Evolutionary conservation across 2,329 filamentous ascomycete genomes (phyloP).

Genomic region (Fusarium nisikadoi): DNA sequence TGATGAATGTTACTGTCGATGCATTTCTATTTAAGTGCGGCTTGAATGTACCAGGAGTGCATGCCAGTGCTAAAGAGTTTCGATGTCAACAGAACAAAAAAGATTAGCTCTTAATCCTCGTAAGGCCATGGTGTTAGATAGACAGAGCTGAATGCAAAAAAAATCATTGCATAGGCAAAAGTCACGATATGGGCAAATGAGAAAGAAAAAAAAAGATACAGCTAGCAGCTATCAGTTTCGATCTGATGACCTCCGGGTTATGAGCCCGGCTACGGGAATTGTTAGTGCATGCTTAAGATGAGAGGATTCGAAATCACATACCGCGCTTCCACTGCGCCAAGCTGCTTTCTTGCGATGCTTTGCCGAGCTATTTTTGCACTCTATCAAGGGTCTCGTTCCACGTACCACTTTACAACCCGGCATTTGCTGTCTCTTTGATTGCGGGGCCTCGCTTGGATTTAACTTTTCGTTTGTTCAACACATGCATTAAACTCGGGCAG

Average conservation of each 20-base stretch:
- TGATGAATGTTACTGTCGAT: background rate
- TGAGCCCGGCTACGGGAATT: slow-evolving; percentile 27
- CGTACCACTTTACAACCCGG: background rate
- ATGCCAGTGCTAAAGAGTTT: fast-evolving
- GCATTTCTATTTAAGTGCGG: fast-evolving
- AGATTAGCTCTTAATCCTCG: fast-evolving
- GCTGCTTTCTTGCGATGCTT: slow-evolving; percentile 24
- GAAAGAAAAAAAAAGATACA: background rate
- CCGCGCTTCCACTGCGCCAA: slow-evolving; percentile 32
- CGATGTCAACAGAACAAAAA: fast-evolving
- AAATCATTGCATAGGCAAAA: background rate
- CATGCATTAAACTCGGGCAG: background rate
- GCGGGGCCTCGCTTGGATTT: background rate
- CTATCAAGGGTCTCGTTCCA: background rate
- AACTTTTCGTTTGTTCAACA: background rate
- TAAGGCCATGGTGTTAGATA: background rate
- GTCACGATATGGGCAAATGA: fast-evolving
- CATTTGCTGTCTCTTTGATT: background rate
- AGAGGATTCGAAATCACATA: background rate
- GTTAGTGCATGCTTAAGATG: background rate
- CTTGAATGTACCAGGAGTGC: background rate
- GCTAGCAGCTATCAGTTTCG: slow-evolving; percentile 31
- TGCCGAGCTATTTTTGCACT: background rate
- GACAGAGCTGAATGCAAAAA: too few species aligned
- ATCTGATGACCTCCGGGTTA: slow-evolving; percentile 31